phyloP scores from a whole-genome alignment of 352 stramenopile species.

The Thraustochytrium striatum region DNA sequence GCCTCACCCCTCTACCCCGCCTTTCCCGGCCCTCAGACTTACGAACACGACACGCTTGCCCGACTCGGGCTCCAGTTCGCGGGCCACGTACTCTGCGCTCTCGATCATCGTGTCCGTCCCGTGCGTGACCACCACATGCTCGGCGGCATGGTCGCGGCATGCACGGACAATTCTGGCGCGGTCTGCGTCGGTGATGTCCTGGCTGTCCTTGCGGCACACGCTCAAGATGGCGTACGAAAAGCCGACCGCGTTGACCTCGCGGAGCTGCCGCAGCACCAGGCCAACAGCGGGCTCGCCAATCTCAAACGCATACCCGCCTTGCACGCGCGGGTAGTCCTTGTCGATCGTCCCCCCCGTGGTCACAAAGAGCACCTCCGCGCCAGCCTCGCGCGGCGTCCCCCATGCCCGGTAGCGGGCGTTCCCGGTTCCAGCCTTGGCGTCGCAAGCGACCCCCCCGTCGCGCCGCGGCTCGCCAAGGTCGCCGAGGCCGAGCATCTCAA shows the following conservation, averaged over 20 bases:
- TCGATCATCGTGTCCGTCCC: conserved; percentile 53
- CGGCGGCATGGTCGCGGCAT: background rate
- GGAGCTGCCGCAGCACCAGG: conserved; percentile 43
- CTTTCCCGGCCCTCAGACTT: background rate
- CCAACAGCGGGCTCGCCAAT: conserved; percentile 51
- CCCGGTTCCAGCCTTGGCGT: too few species aligned
- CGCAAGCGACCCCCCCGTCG: too few species aligned
- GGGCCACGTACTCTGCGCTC: conserved; percentile 50
- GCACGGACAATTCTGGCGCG: conserved; percentile 9
- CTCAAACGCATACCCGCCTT: conserved; percentile 53
- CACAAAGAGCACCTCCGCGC: conserved; percentile 48
- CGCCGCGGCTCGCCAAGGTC: too few species aligned
- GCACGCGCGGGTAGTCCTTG: conserved; percentile 51
- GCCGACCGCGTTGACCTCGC: conserved; percentile 24
- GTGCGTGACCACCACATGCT: conserved; percentile 51
- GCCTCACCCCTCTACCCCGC: background rate
- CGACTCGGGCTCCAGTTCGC: background rate
- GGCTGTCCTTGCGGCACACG: conserved; percentile 53
- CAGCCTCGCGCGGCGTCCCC: too few species aligned
- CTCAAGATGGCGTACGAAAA: conserved; percentile 51
- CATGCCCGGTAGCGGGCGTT: too few species aligned
- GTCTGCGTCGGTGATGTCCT: conserved; percentile 50
- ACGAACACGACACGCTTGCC: conserved; percentile 9
- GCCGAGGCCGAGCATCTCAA: too few species aligned
- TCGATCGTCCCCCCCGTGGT: conserved; percentile 53